phyloP scores from a whole-genome alignment of 2,329 filamentous ascomycete genomes.

The Fusarium goolgardi region DNA sequence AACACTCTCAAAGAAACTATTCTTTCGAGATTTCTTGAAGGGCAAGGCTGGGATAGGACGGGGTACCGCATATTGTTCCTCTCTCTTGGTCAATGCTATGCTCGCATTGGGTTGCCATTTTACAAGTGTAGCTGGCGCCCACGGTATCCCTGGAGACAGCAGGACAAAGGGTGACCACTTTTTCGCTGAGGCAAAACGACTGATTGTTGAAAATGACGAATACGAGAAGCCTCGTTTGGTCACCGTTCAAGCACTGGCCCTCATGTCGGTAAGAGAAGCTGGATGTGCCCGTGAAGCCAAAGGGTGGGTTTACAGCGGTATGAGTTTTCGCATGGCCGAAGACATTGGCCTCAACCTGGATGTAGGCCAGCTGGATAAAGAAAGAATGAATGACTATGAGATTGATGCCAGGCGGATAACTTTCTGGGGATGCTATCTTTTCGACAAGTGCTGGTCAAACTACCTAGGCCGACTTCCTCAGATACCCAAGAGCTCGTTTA shows the following conservation, averaged over 20 bases:
- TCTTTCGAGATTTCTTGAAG: slow-evolving; percentile 84
- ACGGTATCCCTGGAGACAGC: slow-evolving; percentile 76
- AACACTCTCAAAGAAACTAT: slow-evolving; percentile 85
- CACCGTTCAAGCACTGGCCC: slow-evolving; percentile 90
- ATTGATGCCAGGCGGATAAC: slow-evolving; percentile 90
- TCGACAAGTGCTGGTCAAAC: slow-evolving; percentile 99
- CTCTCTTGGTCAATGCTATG: slow-evolving; percentile 92
- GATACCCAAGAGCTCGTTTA: slow-evolving; percentile 81
- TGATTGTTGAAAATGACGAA: slow-evolving; percentile 91
- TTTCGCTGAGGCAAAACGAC: slow-evolving; percentile 89
- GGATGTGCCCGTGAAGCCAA: slow-evolving; percentile 94
- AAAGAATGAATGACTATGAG: slow-evolving; percentile 79
- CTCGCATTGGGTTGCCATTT: slow-evolving; percentile 94
- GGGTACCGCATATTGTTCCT: slow-evolving; percentile 82
- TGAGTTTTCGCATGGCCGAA: slow-evolving; percentile 97
- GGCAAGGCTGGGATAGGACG: slow-evolving; percentile 70
- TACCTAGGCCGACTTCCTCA: slow-evolving; percentile 93
- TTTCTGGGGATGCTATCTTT: slow-evolving; percentile 98
- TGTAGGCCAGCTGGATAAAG: slow-evolving; percentile 71
- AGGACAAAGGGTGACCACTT: slow-evolving; percentile 95
- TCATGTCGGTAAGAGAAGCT: slow-evolving; percentile 97
- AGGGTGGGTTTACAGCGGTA: slow-evolving; percentile 98
- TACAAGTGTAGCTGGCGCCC: slow-evolving; percentile 78
- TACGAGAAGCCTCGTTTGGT: slow-evolving; percentile 89
- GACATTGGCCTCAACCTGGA: slow-evolving; percentile 94